Conservation (phyloP, 345 rosid genomes). For the Hibiscus syriacus region DNA sequence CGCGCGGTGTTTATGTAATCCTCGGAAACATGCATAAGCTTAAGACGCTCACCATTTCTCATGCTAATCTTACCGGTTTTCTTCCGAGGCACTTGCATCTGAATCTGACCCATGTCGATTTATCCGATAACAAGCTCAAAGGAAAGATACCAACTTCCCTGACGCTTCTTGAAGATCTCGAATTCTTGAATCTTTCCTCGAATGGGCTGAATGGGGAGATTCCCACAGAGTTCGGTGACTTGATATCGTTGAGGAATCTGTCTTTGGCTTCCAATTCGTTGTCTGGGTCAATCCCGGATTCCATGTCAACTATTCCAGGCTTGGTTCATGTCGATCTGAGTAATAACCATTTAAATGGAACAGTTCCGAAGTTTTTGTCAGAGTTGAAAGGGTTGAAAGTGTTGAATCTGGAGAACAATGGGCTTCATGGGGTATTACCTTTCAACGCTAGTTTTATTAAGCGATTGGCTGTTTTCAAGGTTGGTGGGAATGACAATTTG, state of each 20-base stretch:
- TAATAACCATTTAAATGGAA: constrained; percentile 80
- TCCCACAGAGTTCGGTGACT: constrained; percentile 57
- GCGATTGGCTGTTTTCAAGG: constrained; percentile 51
- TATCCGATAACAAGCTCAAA: constrained; percentile 60
- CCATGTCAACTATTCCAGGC: constrained; percentile 69
- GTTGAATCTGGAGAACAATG: constrained; percentile 67
- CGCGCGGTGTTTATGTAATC: constrained; percentile 67
- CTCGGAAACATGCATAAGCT: constrained; percentile 61
- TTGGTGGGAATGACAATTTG: constrained; percentile 70
- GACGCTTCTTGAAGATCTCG: constrained; percentile 57
- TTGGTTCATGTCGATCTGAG: constrained; percentile 78
- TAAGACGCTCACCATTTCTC: constrained; percentile 51
- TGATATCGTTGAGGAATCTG: constrained; percentile 55
- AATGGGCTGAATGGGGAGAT: constrained; percentile 62
- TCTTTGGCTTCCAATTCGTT: constrained; percentile 70
- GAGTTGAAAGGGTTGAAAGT: constrained; percentile 57
- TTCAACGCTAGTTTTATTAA: constrained; percentile 69
- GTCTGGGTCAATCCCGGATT: constrained; percentile 80
- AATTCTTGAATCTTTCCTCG: constrained; percentile 49
- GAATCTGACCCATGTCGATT: constrained; percentile 67
- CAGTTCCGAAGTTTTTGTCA: constrained; percentile 64
- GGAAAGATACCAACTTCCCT: constrained; percentile 70
- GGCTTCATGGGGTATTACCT: constrained; percentile 73
- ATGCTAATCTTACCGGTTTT: constrained; percentile 59
- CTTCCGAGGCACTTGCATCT: constrained; percentile 45